A percentile compares a stretch with the other conserved stretches of the same genome.
These are phyloP conservation scores for Trypanosoma lewisi DNA, from an alignment of 208 protist species.

Conservation along the genomic window DNA sequence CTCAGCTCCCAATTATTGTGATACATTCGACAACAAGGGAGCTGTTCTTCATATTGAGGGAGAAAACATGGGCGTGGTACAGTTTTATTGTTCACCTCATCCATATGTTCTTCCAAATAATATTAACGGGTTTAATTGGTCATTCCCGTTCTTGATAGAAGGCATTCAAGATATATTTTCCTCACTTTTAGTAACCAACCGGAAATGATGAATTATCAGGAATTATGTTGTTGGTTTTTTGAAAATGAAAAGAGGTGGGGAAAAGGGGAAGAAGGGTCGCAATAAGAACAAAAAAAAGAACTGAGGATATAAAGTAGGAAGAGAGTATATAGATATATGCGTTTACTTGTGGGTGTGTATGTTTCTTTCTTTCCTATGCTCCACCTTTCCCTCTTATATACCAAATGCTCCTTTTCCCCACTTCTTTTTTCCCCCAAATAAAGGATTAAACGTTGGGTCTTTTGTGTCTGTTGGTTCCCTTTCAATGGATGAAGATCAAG, in stretches of 20 bases:
- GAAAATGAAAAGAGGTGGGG: no score
- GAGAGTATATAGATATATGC: no score
- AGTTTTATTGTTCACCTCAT: constrained; percentile 75
- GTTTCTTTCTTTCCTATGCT: no score
- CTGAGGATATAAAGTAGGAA: no score
- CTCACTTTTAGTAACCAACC: neutral
- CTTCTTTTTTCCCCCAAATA: no score
- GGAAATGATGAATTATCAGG: neutral
- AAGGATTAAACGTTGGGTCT: neutral
- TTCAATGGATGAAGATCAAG: neutral
- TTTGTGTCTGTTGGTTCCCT: neutral
- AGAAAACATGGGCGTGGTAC: constrained; percentile 92
- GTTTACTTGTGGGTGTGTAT: no score
- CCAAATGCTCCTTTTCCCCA: no score
- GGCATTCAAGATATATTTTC: constrained; percentile 38
- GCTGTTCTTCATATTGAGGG: constrained; percentile 78
- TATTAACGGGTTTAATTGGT: constrained; percentile 74
- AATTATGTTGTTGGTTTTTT: no score
- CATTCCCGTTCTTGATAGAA: constrained; percentile 62
- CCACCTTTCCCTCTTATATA: no score
- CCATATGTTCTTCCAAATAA: constrained; percentile 57
- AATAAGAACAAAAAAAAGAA: no score
- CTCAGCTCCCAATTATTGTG: constrained; percentile 97
- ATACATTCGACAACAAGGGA: constrained; percentile 97
- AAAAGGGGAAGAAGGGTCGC: no score